Percentiles rank a stretch among this genome's conserved stretches.
phyloP scores from a whole-genome alignment of 192 early-diverging fungal species.

The Backusella macrospora region DNA sequence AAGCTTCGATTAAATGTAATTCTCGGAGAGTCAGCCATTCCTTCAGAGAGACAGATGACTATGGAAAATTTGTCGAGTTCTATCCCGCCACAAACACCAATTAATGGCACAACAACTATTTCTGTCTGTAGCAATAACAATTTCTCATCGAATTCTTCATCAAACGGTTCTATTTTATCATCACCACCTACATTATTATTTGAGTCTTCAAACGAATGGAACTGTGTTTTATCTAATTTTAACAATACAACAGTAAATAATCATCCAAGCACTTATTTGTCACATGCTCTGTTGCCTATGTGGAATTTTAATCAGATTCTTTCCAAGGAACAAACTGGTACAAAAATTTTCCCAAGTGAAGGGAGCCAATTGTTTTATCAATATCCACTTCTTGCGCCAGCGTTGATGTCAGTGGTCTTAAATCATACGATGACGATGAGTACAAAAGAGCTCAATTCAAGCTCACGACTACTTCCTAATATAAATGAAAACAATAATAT shows the following conservation, averaged over 20 bases:
- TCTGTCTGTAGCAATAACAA: background rate
- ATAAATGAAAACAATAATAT: background rate
- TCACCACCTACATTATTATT: background rate
- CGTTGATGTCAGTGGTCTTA: constrained; percentile 32
- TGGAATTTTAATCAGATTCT: constrained; percentile 25
- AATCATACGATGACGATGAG: constrained; percentile 24
- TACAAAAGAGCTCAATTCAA: background rate
- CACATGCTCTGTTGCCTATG: constrained; percentile 24
- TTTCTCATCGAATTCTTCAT: constrained; percentile 15
- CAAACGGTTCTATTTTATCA: background rate
- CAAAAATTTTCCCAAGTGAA: background rate
- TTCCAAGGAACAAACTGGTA: background rate
- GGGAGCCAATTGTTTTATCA: background rate
- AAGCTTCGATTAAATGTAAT: constrained; percentile 9
- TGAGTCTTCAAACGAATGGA: constrained; percentile 6
- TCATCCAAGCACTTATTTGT: constrained; percentile 15
- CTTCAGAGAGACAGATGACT: background rate
- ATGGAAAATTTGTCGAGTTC: background rate
- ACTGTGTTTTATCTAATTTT: background rate
- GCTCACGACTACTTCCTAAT: background rate
- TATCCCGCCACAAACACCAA: background rate
- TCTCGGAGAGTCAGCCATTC: constrained; percentile 1
- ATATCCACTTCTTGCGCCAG: constrained; percentile 34
- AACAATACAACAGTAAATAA: constrained; percentile 5
- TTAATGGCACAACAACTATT: constrained; percentile 7